Base-by-base conservation (phyloP, 257 asterid genomes). In the Thymus mandschuricus region DNA sequence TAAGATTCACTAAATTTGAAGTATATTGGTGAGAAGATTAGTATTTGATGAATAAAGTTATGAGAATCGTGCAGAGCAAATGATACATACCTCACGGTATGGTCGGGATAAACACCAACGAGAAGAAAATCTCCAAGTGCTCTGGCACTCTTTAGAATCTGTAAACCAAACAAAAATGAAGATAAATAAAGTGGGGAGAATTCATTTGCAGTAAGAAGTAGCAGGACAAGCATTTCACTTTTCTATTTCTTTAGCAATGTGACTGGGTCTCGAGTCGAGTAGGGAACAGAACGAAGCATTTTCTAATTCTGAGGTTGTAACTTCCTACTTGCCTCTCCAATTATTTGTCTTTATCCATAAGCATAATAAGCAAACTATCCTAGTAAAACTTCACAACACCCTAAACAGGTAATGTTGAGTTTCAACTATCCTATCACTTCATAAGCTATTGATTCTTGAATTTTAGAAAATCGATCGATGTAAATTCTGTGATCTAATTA, bases 61-160 rank as follows among this genome's bases (percentile, higher is more conserved):
- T 13, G 13, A 52, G 63, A 48, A 56, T 13, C 41, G 13, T 11
- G 15, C 40, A 40, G 57, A 45, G 64, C n/a, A 71, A 5, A 43
- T 11, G 50, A 33, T 43, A 41, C 84, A 45, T 85, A 94, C 98
- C 97, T 81, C 48, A 91, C 90, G 43, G 91, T 85, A 41, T 89
- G 87, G 75, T 91, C 96, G 4, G 85, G 65, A 82, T 91, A 91
- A 74, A 94, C 75, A 55, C 98, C 98, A 78, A 91, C 97, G 63
- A 94, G 89, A 74, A 94, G 97, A 80, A 94, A 94, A 78, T 94
- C 97, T 64, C 98, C 98, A 55, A 80, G 96, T 71, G 88, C 91
- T 74, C 87, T 84, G 28, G 98, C 98, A 62, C 72, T 78, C 89
- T 85, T 87, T 28, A 94, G 96, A 82, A 94, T 89, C 98, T 93